These are phyloP conservation scores for Starmera stellimalicola DNA, from an alignment of 1,139 yeast genomes.

Conservation along the genomic window DNA sequence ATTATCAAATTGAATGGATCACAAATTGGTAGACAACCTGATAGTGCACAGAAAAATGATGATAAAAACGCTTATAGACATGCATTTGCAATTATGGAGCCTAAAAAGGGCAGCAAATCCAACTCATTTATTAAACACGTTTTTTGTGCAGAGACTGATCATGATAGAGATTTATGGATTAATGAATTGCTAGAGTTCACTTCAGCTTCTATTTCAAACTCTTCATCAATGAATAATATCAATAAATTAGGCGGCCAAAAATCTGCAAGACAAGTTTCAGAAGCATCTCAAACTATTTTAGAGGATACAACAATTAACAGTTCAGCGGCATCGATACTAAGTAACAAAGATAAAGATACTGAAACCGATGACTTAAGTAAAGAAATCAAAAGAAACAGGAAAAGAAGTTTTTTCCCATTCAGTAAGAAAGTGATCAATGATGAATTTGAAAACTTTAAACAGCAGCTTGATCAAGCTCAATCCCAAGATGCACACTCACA, in stretches of 20 bases:
- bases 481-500: slow-evolving; percentile 5
- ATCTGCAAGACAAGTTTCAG: not conserved
- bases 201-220: slow-evolving; percentile 7
- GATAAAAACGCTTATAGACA: slow-evolving; percentile 69
- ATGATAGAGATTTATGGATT: slow-evolving; percentile 76
- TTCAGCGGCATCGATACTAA: slow-evolving; percentile 1
- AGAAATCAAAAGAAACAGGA: slow-evolving; percentile 37
- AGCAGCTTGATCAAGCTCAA: slow-evolving; percentile 6
- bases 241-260: not conserved
- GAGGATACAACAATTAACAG: slow-evolving; percentile 1
- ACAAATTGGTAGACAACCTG: slow-evolving; percentile 56
- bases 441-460: slow-evolving; percentile 13
- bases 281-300: not conserved
- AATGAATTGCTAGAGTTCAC: slow-evolving; percentile 43
- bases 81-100: slow-evolving; percentile 67
- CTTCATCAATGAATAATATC: not conserved
- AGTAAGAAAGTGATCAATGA: slow-evolving; percentile 24
- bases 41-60: slow-evolving; percentile 39
- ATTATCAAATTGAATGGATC: slow-evolving; percentile 48
- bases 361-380: slow-evolving; percentile 20
- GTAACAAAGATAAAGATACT: slow-evolving; percentile 12
- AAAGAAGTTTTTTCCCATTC: slow-evolving; percentile 55
- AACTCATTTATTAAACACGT: slow-evolving; percentile 50
- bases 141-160: slow-evolving; percentile 75
- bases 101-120: slow-evolving; percentile 46